Evolutionary conservation across 805 yeast species (phyloP).

Genomic region (Metschnikowia drakensbergensis): DNA sequence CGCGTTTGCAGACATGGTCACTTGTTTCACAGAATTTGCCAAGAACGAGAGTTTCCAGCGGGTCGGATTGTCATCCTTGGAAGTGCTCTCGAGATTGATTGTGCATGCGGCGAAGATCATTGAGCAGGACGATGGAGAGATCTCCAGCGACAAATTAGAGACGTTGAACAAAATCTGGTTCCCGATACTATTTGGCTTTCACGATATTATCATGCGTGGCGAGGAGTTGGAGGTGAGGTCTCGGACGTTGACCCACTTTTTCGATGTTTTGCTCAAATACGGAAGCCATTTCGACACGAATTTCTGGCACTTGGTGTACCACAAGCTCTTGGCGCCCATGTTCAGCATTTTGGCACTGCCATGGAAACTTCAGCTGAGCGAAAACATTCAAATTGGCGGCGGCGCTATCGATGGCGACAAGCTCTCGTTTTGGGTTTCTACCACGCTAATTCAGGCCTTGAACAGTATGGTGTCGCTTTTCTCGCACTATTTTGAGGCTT

Average conservation of each 20-base stretch:
- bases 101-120: conserved; percentile 50
- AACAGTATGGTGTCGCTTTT: conserved; percentile 82
- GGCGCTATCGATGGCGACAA: conserved; percentile 59
- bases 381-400: conserved; percentile 17
- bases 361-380: conserved; percentile 66
- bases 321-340: conserved; percentile 81
- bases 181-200: conserved; percentile 81
- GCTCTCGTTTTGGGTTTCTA: conserved; percentile 91
- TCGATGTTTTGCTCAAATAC: conserved; percentile 72
- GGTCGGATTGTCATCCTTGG: conserved; percentile 74
- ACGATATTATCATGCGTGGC: conserved; percentile 88
- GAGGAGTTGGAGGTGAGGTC: conserved; percentile 93
- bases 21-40: conserved; percentile 73
- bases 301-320: conserved; percentile 82
- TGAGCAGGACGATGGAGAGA: conserved; percentile 4
- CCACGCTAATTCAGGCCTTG: conserved; percentile 93
- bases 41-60: conserved; percentile 82
- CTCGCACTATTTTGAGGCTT: conserved; percentile 73
- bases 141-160: conserved; percentile 17
- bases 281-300: conserved; percentile 71
- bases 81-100: conserved; percentile 61
- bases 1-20: conserved; percentile 60
- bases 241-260: conserved; percentile 75
- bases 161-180: conserved; percentile 66
- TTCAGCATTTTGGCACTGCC: conserved; percentile 74